Conservation (phyloP, 208 protist species). For the Acanthamoeba sp. region DNA sequence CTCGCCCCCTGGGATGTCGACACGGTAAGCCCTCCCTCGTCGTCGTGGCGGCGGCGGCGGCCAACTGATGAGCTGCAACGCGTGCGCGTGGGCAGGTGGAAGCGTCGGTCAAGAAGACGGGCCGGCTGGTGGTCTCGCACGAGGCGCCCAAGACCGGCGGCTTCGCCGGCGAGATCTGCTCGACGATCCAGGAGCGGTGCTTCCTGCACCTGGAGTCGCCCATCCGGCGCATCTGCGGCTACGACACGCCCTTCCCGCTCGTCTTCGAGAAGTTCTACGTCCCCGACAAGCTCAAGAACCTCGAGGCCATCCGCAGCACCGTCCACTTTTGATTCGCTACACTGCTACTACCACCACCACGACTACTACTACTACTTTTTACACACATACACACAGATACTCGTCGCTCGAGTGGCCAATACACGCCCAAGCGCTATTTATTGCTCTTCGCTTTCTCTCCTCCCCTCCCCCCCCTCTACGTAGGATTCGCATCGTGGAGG, state of each 20-base stretch:
- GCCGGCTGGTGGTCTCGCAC: conserved; percentile 88
- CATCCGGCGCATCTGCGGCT: conserved; percentile 96
- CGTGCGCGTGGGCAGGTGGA: background rate
- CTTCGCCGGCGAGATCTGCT: conserved; percentile 96
- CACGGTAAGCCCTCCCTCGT: conserved; percentile 88
- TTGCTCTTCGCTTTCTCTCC: too few species aligned
- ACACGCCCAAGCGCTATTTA: too few species aligned
- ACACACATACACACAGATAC: too few species aligned
- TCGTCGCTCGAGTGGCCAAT: too few species aligned
- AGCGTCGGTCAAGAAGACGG: conserved; percentile 94
- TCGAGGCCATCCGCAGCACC: conserved; percentile 90
- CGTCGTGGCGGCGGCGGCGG: background rate
- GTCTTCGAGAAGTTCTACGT: conserved; percentile 97
- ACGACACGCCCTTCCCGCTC: conserved; percentile 97
- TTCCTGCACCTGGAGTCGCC: conserved; percentile 97
- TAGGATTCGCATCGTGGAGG: too few species aligned
- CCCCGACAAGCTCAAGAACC: conserved; percentile 95
- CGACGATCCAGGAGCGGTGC: conserved; percentile 94
- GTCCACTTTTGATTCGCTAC: background rate
- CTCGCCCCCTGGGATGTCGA: conserved; percentile 97
- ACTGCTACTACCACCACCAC: too few species aligned
- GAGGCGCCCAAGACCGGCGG: conserved; percentile 96
- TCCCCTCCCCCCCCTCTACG: too few species aligned
- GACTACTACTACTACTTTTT: too few species aligned
- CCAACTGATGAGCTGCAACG: conserved; percentile 16